Percentiles rank a stretch among this genome's conserved stretches.
Conservation (phyloP, 1,284 basidiomycete genomes). For the Laetiporus sulphureus region DNA sequence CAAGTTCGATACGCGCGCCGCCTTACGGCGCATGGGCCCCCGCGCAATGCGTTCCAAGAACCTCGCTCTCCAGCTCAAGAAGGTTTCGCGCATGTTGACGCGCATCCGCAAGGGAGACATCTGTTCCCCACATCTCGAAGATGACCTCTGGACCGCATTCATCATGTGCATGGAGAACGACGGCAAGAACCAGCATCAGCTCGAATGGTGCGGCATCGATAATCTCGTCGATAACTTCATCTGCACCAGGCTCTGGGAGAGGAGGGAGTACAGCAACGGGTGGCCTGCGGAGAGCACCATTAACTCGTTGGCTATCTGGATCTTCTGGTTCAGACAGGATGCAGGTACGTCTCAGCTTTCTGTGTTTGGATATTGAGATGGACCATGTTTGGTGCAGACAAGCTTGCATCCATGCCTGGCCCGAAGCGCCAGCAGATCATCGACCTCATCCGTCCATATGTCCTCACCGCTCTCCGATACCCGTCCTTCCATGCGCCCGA, state of each 20-base stretch:
- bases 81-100: constrained; percentile 35
- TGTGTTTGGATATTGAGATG: constrained; percentile 4
- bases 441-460: constrained; percentile 48
- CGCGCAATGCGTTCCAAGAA: constrained; percentile 30
- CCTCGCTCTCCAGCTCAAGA: constrained; percentile 42
- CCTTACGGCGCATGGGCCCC: constrained; percentile 45
- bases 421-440: constrained; percentile 39
- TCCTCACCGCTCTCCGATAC: constrained; percentile 41
- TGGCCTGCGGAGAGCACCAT: constrained; percentile 50
- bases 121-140: constrained; percentile 22
- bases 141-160: constrained; percentile 51
- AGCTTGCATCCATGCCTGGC: constrained; percentile 35
- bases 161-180: constrained; percentile 73
- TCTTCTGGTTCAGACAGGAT: constrained; percentile 54
- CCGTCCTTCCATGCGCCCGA: constrained; percentile 52
- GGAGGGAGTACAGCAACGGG: constrained; percentile 31
- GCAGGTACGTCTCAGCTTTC: constrained; percentile 28
- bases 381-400: constrained; percentile 33
- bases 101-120: constrained; percentile 35
- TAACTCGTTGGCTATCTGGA: constrained; percentile 54
- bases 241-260: constrained; percentile 38
- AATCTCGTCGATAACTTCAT: constrained; percentile 42
- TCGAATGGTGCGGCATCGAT: constrained; percentile 45
- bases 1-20: constrained; percentile 56
- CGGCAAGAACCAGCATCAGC: constrained; percentile 59